These are phyloP conservation scores for Pseudoperonospora humuli DNA, from an alignment of 352 stramenopile genomes.

Conservation along the genomic window DNA sequence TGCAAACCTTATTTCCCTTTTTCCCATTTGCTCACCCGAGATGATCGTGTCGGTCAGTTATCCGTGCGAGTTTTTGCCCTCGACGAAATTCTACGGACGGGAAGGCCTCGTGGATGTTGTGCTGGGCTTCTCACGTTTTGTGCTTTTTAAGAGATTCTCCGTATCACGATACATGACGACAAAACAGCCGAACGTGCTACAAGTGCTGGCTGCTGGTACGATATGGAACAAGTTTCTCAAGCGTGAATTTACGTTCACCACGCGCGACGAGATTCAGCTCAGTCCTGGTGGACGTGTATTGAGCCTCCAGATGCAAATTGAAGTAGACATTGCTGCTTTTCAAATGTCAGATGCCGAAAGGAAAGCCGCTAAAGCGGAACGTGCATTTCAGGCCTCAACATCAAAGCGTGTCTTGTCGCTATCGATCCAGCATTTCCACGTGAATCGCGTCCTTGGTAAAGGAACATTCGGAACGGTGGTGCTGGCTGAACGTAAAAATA, in stretches of 20 bases:
- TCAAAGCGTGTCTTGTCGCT: slow-evolving; percentile 80
- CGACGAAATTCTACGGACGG: slow-evolving; percentile 67
- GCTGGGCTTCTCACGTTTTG: slow-evolving; percentile 60
- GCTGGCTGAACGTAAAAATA: slow-evolving; percentile 75
- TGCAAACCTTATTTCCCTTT: slow-evolving; percentile 60
- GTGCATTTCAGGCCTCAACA: slow-evolving; percentile 56
- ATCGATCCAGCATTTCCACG: slow-evolving; percentile 91
- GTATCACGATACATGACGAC: slow-evolving; percentile 71
- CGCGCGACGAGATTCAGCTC: slow-evolving; percentile 68
- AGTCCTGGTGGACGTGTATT: slow-evolving; percentile 70
- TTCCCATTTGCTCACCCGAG: slow-evolving; percentile 76
- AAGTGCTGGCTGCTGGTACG: slow-evolving; percentile 61
- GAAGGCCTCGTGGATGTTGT: slow-evolving; percentile 78
- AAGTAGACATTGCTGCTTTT: slow-evolving; percentile 75
- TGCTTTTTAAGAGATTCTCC: slow-evolving; percentile 63
- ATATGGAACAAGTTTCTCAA: slow-evolving; percentile 79
- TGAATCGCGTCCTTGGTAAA: slow-evolving; percentile 92
- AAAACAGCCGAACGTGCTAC: slow-evolving; percentile 75
- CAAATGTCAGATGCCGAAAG: slow-evolving; percentile 67
- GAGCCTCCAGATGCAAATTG: slow-evolving; percentile 79
- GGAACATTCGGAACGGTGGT: slow-evolving; percentile 92
- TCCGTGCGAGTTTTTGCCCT: slow-evolving; percentile 71
- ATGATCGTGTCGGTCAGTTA: slow-evolving; percentile 72
- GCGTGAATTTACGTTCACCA: slow-evolving; percentile 76
- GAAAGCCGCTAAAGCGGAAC: slow-evolving; percentile 58